phyloP scores from a whole-genome alignment of 179 eudicot species.

The Pouteria campechiana region DNA sequence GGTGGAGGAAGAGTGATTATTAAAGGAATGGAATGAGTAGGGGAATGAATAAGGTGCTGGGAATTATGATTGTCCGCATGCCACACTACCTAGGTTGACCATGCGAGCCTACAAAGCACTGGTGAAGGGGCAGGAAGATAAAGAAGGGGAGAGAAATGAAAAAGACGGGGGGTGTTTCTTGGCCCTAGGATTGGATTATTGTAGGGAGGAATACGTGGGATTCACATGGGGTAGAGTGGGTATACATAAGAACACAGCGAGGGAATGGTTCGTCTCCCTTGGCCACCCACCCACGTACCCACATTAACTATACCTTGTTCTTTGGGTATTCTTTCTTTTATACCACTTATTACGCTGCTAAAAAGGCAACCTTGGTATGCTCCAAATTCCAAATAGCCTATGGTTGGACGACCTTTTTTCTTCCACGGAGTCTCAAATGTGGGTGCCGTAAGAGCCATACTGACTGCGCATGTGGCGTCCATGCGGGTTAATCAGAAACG shows the following conservation, averaged over 20 bases:
- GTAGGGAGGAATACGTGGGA: conserved; percentile 9
- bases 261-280: conserved; percentile 12
- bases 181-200: background rate
- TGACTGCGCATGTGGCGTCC: too few relatives aligned
- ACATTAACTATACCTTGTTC: conserved; percentile 8
- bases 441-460: too few relatives aligned
- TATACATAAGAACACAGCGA: conserved; percentile 10
- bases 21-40: conserved; percentile 24
- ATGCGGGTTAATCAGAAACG: too few relatives aligned
- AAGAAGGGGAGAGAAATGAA: too few relatives aligned
- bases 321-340: too few relatives aligned
- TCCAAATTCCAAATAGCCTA: too few relatives aligned
- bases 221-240: conserved; percentile 15
- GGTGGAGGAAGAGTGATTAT: conserved; percentile 2
- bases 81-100: conserved; percentile 26
- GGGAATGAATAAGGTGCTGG: conserved; percentile 11
- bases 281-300: conserved; percentile 13
- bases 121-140: too few relatives aligned
- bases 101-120: conserved; percentile 15
- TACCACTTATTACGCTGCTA: too few relatives aligned
- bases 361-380: too few relatives aligned
- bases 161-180: conserved; percentile 11
- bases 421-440: too few relatives aligned
- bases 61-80: conserved; percentile 4
- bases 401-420: too few relatives aligned